Evolutionary conservation across 2,329 filamentous ascomycete genomes (phyloP), one percentile per base, ranked within the genome.

Genomic region (Cercospora sp.): DNA sequence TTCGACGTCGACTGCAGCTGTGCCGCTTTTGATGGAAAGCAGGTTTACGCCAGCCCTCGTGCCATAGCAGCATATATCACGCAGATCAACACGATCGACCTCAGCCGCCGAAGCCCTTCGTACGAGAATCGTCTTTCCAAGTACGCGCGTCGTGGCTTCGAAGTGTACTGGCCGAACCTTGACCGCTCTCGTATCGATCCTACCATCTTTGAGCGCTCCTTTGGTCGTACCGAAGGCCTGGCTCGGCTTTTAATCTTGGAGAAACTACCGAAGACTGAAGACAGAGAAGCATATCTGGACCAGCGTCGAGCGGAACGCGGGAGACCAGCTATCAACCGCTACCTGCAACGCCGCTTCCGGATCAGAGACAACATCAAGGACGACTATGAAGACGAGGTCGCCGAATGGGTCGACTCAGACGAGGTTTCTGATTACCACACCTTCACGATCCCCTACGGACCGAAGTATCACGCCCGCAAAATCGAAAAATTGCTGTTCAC

Each of bases 1-100:
- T 97, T 97, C 73, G 93, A 96, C 74, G 92, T 97, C 60, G 92
- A 95, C 77, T 93, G 90, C 77, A 90, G 91, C 0, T 92, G 92
- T 69, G 90, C 89, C 26, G 92, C 91, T 3, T 97, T 91, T 73
- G 88, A 95, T 77, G 93, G 93, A 40, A 85, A 86, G 21, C 90
- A 95, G 75, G 92, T 97, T 18, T 96, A 90, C 75, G 88, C 88
- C 26, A 89, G 90, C 2, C 93, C 93, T 1, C 86, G 93, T 66
- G 92, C 92, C 2, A 78, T 97, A 13, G 88, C 88, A 55, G 90
- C 92, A 9, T 94, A 90, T 78, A 89, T 94, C 76, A 94, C 91
- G 0, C 93, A 97, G 79, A 85, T 88, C 76, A 96, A 97, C 74
- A 89, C 89, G 3, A 85, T 96, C 68, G 93, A 97, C 75, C 84